Conservation (phyloP, 495 filamentous ascomycete genomes). For the Penicillium salamii region DNA sequence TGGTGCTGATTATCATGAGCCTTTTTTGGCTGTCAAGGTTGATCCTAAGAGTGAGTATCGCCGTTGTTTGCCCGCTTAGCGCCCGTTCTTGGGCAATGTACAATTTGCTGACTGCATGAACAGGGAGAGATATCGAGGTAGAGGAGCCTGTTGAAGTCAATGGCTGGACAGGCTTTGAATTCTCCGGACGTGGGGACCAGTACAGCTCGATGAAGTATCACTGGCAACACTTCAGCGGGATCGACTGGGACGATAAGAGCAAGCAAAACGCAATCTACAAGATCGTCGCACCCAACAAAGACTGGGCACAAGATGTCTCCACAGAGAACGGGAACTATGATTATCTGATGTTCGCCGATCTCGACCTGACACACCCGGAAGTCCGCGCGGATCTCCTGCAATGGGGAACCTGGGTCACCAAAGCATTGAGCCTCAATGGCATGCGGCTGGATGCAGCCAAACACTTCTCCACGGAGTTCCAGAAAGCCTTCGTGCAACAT, state of each 20-base stretch:
- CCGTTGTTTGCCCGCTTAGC: background rate
- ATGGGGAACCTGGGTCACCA: constrained; percentile 66
- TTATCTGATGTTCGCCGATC: constrained; percentile 65
- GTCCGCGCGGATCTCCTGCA: constrained; percentile 59
- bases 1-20: constrained; percentile 61
- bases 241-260: constrained; percentile 62
- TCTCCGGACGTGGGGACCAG: constrained; percentile 54
- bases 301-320: constrained; percentile 65
- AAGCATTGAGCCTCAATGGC: constrained; percentile 57
- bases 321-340: constrained; percentile 70
- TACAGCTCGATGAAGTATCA: constrained; percentile 64
- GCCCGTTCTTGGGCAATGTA: background rate
- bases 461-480: constrained; percentile 66
- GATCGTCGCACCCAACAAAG: constrained; percentile 59
- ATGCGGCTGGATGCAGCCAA: constrained; percentile 75
- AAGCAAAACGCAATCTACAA: constrained; percentile 64
- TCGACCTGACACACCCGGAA: constrained; percentile 66
- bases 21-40: constrained; percentile 59
- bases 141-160: constrained; percentile 60
- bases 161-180: constrained; percentile 67
- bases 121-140: constrained; percentile 56
- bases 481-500: constrained; percentile 54
- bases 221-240: constrained; percentile 69
- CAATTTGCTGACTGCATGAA: background rate
- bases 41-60: constrained; percentile 44